A percentile compares a stretch with the other conserved stretches of the same genome.
These are phyloP conservation scores for Chenopodium suecicum DNA, from an alignment of 148 eudicot genomes.

Conservation along the genomic window DNA sequence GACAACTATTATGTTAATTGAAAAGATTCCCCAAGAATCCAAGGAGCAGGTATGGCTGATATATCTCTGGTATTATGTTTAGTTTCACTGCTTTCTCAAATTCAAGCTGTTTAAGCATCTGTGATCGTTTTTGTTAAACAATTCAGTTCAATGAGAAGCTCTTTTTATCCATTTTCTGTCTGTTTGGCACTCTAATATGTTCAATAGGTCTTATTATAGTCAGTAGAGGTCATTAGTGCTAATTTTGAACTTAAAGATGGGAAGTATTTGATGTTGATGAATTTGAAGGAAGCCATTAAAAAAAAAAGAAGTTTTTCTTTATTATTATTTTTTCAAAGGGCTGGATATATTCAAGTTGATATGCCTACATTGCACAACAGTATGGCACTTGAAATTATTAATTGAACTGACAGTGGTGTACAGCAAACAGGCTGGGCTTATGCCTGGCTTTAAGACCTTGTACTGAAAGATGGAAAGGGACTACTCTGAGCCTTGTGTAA, in stretches of 20 bases:
- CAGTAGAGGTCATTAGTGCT: not conserved
- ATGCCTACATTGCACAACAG: not conserved
- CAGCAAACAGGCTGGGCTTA: not conserved
- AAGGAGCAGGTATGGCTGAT: conserved; percentile 64
- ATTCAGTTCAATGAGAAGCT: conserved; percentile 4
- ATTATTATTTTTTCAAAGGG: not conserved
- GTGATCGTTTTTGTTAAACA: conserved; percentile 1
- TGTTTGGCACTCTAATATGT: not conserved
- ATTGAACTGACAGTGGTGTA: not conserved
- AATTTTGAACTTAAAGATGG: not conserved
- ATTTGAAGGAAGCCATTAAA: not conserved
- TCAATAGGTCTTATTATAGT: not conserved
- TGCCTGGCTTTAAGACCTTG: not conserved
- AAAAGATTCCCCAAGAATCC: conserved; percentile 58
- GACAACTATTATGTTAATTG: conserved; percentile 75
- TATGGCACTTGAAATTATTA: not conserved
- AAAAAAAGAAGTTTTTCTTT: not conserved
- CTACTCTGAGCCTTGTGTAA: not conserved
- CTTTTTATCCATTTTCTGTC: not conserved
- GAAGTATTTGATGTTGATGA: not conserved
- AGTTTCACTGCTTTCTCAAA: conserved; percentile 4
- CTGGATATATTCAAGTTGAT: not conserved
- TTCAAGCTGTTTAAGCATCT: not conserved
- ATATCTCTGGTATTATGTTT: conserved; percentile 7
- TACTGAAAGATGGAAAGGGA: not conserved